Evolutionary conservation across 2,329 filamentous ascomycete species (phyloP).

Genomic region (Pseudogymnoascus sp.): DNA sequence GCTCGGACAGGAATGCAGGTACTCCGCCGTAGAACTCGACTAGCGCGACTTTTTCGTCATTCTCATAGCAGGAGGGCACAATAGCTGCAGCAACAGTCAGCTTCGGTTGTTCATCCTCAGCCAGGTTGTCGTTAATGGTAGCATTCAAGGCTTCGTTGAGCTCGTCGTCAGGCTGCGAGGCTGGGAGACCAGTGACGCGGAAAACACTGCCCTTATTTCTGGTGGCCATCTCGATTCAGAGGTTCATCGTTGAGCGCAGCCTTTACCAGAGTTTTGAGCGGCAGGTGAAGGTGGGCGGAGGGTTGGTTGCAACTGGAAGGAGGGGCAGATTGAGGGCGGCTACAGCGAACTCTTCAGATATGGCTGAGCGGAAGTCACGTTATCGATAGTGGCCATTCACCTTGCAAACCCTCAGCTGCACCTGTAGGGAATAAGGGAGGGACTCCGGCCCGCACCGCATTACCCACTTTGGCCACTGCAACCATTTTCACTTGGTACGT

Average conservation of each 20-base stretch:
- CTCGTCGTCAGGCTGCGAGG: constrained; percentile 11
- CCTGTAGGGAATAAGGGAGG: no score
- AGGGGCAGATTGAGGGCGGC: no score
- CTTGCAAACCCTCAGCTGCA: no score
- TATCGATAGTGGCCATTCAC: no score
- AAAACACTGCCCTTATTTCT: background rate
- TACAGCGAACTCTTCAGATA: no score
- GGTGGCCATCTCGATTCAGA: background rate
- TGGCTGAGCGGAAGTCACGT: no score
- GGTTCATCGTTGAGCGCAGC: background rate
- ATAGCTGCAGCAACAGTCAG: background rate
- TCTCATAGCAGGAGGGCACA: constrained; percentile 12
- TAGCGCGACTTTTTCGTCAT: constrained; percentile 8
- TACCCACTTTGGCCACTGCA: no score
- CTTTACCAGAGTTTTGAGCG: background rate
- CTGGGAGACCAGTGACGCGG: constrained; percentile 14
- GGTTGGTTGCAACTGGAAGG: background rate
- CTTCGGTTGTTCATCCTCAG: constrained; percentile 8
- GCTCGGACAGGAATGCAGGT: background rate
- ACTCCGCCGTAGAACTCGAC: constrained; percentile 12
- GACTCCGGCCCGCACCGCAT: no score
- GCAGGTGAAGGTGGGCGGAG: background rate
- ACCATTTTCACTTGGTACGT: no score
- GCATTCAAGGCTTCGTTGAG: background rate
- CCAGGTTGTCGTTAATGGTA: constrained; percentile 9